Percentiles rank a stretch among this genome's conserved stretches.
phyloP scores from a whole-genome alignment of 306 rosid genomes.

The Mimosa bimucronata region DNA sequence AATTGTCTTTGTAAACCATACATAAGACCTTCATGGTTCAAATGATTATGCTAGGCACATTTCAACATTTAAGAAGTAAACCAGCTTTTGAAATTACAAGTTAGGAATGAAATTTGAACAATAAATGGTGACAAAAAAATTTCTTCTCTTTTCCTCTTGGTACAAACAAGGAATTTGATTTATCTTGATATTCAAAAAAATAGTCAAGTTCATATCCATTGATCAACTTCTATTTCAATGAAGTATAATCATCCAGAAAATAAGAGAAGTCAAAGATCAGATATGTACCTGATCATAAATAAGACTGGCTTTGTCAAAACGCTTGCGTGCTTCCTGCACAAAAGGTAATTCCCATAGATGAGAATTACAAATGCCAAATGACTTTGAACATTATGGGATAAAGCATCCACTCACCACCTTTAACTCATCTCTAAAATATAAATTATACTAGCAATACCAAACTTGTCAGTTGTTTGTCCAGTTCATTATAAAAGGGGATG shows the following conservation, averaged over 20 bases:
- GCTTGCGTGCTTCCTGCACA: constrained; percentile 98
- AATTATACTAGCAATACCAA: constrained; percentile 26
- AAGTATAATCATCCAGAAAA: constrained; percentile 18
- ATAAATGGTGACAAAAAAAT: not conserved
- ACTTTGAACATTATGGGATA: constrained; percentile 19
- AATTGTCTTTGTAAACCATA: not conserved
- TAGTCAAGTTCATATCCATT: constrained; percentile 25
- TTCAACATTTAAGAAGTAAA: not conserved
- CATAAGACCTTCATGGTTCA: not conserved
- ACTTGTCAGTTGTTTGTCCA: not conserved
- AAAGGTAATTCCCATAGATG: constrained; percentile 49
- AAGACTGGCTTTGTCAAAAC: constrained; percentile 97
- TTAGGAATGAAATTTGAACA: not conserved
- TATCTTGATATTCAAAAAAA: constrained; percentile 21
- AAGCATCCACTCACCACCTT: constrained; percentile 27
- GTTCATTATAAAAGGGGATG: constrained; percentile 7
- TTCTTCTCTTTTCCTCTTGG: not conserved
- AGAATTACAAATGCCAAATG: constrained; percentile 32
- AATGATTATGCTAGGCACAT: constrained; percentile 21
- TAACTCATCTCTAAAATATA: constrained; percentile 28
- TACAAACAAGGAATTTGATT: constrained; percentile 17
- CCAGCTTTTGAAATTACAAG: constrained; percentile 20
- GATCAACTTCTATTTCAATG: constrained; percentile 29
- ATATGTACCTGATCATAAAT: constrained; percentile 88
- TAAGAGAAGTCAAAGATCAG: constrained; percentile 28